A percentile compares a stretch with the other conserved stretches of the same genome.
phyloP scores from a whole-genome alignment of 352 stramenopile species.

The Phytophthora cactorum region DNA sequence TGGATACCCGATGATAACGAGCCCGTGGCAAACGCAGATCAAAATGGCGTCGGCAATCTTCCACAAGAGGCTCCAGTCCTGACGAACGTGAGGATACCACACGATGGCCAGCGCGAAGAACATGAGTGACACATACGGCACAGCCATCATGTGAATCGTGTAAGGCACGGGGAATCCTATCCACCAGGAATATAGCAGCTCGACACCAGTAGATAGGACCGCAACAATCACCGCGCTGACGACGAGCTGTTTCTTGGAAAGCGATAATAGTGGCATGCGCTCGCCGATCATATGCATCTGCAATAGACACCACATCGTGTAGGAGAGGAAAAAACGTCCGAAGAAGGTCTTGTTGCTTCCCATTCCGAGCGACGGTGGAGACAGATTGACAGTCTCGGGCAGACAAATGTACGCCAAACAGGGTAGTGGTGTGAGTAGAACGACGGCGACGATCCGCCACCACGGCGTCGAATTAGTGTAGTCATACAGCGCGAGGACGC shows the following conservation, averaged over 20 bases:
- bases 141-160: conserved; percentile 26
- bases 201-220: conserved; percentile 4
- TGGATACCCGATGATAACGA: conserved; percentile 26
- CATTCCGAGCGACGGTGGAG: conserved; percentile 11
- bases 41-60: conserved; percentile 17
- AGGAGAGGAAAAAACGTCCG: conserved; percentile 27
- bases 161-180: conserved; percentile 26
- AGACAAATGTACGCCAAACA: conserved; percentile 20
- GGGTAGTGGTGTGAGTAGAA: conserved; percentile 13
- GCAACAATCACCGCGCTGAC: conserved; percentile 11
- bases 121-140: conserved; percentile 29
- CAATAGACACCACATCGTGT: conserved; percentile 25
- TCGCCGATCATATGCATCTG: conserved; percentile 25
- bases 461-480: conserved; percentile 7
- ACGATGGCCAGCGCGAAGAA: conserved; percentile 16
- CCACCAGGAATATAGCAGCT: conserved; percentile 15
- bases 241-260: conserved; percentile 20
- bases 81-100: conserved; percentile 16
- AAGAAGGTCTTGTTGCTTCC: conserved; percentile 26
- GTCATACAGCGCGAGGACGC: conserved; percentile 8
- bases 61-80: background rate
- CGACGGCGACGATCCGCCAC: conserved; percentile 10
- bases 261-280: conserved; percentile 9
- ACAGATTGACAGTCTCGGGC: conserved; percentile 12
- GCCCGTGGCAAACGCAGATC: conserved; percentile 16